A percentile compares a stretch with the other conserved stretches of the same genome.
Conservation (phyloP, 1,284 basidiomycete genomes). For the Pseudozyma sp. region DNA sequence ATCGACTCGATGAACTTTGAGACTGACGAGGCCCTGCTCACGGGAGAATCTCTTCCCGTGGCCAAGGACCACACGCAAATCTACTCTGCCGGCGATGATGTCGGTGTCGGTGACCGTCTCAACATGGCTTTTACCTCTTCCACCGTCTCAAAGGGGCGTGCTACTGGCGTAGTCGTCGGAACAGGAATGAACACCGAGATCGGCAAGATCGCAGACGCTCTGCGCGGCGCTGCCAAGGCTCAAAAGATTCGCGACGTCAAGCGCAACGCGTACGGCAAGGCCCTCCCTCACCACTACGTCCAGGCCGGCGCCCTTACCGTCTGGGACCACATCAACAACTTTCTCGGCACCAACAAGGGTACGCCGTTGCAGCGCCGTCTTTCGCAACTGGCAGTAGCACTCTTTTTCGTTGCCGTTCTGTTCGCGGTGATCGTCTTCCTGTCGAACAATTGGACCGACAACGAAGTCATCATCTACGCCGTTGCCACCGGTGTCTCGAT, state of each 20-base stretch:
- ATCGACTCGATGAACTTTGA: constrained; percentile 68
- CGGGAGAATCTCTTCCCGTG: constrained; percentile 77
- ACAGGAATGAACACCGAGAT: constrained; percentile 74
- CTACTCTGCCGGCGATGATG: constrained; percentile 51
- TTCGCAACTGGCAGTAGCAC: constrained; percentile 67
- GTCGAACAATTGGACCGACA: constrained; percentile 68
- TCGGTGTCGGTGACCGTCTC: constrained; percentile 73
- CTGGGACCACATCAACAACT: constrained; percentile 66
- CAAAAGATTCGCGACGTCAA: constrained; percentile 70
- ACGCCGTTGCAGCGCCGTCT: constrained; percentile 69
- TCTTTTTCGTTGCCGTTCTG: constrained; percentile 66
- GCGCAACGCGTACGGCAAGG: constrained; percentile 71
- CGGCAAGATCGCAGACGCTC: constrained; percentile 65
- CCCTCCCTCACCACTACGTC: constrained; percentile 68
- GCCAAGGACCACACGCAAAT: constrained; percentile 71
- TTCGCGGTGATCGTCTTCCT: constrained; percentile 69
- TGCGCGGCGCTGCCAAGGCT: constrained; percentile 59
- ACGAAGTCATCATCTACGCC: constrained; percentile 67
- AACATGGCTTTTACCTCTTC: constrained; percentile 76
- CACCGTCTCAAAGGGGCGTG: constrained; percentile 77
- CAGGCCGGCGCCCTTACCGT: constrained; percentile 68
- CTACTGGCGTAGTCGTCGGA: constrained; percentile 74
- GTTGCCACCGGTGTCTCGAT: constrained; percentile 74
- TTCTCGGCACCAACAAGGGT: constrained; percentile 69
- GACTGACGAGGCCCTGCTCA: constrained; percentile 77